Base-by-base conservation (phyloP, 768 basidiomycete species). In the Pisolithus sp. region DNA sequence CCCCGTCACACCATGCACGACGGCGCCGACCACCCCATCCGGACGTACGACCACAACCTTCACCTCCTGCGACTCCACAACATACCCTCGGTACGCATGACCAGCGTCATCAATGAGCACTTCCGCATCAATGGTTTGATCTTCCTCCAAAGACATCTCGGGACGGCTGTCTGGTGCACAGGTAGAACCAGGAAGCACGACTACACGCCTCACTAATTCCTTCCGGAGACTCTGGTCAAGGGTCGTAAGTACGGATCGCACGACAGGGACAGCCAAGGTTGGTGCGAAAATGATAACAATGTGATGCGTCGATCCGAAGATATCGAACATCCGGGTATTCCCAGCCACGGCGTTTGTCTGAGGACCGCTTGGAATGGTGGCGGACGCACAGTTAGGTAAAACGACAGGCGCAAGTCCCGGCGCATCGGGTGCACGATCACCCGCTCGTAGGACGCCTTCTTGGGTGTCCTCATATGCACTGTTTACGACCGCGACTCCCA, bases 1-100 rank as follows among this genome's bases (percentile, higher is more conserved):
- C 4, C 49, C 40, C 13, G 36, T 49, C 17, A 18, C 54, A n/a
- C 46, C 41, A 24, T 36, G 43, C 4, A 69, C 69, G 30, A 73
- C 62, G 1, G 71, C 73, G 12, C 74, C 75, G 20, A 76, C 59
- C 13, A 71, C 62, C 7, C 71, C 73, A 58, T 76, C 74, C 0
- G 74, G 75, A 21, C 75, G 59, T 13, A 76, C 62, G 13, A 53
- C 48, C 20, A 73, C 61, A 7, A 66, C 41, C 34, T 26, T 44
- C 18, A 30, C 18, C 21, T 34, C 20, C 18, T 37, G 48, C 17
- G 17, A 21, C n/a, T 40, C 30, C 3, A 43, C 47, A 9, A 46
- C 21, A 39, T 53, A 44, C 23, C 24, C 43, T 26, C 17, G 13
- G 26, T 45, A 17, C 9, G 43, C 43, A 17, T 45, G 43, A 26